Base-by-base conservation (phyloP, 2,329 filamentous ascomycete genomes). In the Dactylellina parvicollis region DNA sequence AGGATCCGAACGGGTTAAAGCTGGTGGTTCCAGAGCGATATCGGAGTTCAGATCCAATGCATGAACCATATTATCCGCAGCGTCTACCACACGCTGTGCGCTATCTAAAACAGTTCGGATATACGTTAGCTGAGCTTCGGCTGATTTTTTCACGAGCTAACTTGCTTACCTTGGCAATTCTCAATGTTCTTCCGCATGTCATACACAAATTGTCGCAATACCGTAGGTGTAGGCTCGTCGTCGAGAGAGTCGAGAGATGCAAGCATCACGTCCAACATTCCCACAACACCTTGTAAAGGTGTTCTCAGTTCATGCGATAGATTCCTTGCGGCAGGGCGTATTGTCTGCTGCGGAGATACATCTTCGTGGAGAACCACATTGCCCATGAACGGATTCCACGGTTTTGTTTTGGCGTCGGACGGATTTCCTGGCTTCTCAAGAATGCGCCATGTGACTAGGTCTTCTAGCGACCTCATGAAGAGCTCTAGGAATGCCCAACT, bases 191-290 rank as follows among this genome's bases (percentile, higher is more conserved):
- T 85, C 78, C 87, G 89, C 57, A 91, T 82, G 22, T 84, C 84
- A 67, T 86, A 83, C 75, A 91, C 88, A 44, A 90, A 83, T 67
- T 82, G 80, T 30, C 69, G 54, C 28, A 84, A 83, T 3, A 86
- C 81, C 55, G 81, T 42, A 7, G 67, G 59, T 49, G 55, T 49
- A 16, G 59, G 54, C 36, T 61, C 73, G 5, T 61, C 60, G 10
- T 71, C 67, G 8, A 75, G 56, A 32, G 47, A 46, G 47, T 75
- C 67, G 3, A 75, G 56, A 7, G 88, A 90, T 2, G 88, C 87
- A 80, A 90, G 88, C 88, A 91, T 91, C 72, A 91, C 87, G 80
- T 91, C 89, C 44, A 91, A 81, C 89, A 91, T 91, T 4, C 89
- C 89, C 12, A 91, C 88, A 4, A 91, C 88, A 42, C 89, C 89